Percentiles rank a stretch among this genome's conserved stretches.
Conservation (phyloP, 139 green algal genomes). For the Chlamydomonas sp. region DNA sequence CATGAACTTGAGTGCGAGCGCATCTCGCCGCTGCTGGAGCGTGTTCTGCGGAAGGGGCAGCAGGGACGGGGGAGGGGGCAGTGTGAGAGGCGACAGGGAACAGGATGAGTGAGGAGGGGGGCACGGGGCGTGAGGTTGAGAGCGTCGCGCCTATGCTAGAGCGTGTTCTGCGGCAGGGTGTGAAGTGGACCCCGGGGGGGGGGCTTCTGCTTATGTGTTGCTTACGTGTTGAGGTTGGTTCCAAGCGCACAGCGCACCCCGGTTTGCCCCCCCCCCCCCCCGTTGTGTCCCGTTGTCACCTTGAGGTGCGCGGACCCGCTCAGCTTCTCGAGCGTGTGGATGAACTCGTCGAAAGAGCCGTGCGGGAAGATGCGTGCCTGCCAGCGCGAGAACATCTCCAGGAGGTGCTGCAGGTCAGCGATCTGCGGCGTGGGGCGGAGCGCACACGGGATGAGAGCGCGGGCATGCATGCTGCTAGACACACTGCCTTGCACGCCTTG, state of each 20-base stretch:
- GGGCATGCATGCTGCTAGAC: not conserved
- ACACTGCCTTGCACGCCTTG: not conserved
- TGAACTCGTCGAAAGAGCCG: constrained; percentile 39
- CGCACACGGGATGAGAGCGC: not conserved
- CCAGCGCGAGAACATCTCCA: constrained; percentile 49
- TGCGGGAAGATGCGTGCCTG: constrained; percentile 41
- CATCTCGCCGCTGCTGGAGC: not conserved
- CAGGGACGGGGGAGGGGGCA: no score
- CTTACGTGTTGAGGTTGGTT: no score
- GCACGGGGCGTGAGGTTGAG: not conserved
- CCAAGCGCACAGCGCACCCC: no score
- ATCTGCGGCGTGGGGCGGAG: constrained; percentile 19
- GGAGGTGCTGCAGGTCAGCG: constrained; percentile 36
- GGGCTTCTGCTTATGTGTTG: no score
- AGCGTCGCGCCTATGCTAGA: not conserved
- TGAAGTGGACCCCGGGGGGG: no score
- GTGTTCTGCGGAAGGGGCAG: not conserved
- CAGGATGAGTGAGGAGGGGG: no score
- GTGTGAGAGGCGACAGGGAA: not conserved
- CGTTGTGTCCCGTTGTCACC: constrained; percentile 17
- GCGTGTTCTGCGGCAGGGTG: not conserved
- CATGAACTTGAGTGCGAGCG: not conserved
- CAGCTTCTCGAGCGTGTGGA: constrained; percentile 42
- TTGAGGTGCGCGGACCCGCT: constrained; percentile 26
- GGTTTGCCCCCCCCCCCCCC: no score